A percentile compares a stretch with the other conserved stretches of the same genome.
These are phyloP conservation scores for Eimeria brunetti DNA, from an alignment of 169 alveolate genomes.

Conservation along the genomic window DNA sequence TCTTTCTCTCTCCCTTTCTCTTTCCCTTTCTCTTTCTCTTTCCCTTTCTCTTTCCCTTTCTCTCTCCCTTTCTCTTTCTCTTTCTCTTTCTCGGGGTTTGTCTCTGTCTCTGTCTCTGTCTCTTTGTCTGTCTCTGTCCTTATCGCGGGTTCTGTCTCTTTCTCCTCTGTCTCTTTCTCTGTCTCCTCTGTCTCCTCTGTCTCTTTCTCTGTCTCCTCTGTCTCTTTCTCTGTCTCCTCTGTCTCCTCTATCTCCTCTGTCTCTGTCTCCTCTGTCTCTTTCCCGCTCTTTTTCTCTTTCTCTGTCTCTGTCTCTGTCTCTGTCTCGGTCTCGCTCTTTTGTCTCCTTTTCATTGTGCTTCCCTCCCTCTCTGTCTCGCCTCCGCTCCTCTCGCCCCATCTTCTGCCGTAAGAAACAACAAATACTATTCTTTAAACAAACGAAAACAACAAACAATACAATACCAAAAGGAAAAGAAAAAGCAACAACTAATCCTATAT, in stretches of 20 bases:
- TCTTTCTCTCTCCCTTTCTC: slow-evolving; percentile 25
- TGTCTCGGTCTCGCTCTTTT: slow-evolving; percentile 12
- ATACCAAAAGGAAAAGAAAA: no score
- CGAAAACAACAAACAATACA: no score
- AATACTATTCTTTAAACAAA: no score
- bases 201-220: background rate
- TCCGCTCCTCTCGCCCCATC: background rate
- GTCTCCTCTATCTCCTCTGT: background rate
- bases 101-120: slow-evolving; percentile 16
- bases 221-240: background rate
- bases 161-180: background rate
- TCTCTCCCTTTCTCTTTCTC: slow-evolving; percentile 18
- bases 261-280: background rate
- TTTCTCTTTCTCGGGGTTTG: background rate
- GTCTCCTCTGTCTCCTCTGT: no score
- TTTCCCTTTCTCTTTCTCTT: slow-evolving; percentile 7
- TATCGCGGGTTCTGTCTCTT: background rate
- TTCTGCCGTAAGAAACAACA: no score
- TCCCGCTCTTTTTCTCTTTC: slow-evolving; percentile 1
- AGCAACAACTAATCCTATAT: background rate
- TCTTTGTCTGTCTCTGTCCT: background rate
- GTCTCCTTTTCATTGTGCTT: background rate
- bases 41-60: slow-evolving; percentile 11
- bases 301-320: slow-evolving; percentile 16
- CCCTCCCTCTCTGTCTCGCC: slow-evolving; percentile 33